These are phyloP conservation scores for Lagenidium sp. DNA, from an alignment of 352 stramenopile species.

Conservation along the genomic window DNA sequence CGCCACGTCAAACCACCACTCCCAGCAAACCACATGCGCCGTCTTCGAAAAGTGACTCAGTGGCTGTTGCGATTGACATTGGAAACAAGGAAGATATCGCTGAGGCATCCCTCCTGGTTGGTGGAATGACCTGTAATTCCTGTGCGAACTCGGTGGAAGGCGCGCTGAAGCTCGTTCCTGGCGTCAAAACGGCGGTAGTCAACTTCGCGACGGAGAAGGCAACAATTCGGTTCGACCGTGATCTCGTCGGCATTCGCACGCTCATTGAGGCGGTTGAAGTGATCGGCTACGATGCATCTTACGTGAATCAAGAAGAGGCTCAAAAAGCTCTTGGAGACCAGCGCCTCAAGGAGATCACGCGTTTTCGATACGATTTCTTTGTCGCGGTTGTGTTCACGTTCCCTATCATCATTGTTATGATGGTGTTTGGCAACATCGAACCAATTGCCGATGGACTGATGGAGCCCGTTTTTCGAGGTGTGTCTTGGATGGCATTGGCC, in stretches of 20 bases:
- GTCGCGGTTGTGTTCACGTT: conserved; percentile 89
- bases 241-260: conserved; percentile 64
- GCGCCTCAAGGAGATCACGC: conserved; percentile 62
- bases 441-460: conserved; percentile 38
- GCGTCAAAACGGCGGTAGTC: conserved; percentile 71
- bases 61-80: conserved; percentile 7
- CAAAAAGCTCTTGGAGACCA: conserved; percentile 80
- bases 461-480: conserved; percentile 37
- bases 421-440: conserved; percentile 76
- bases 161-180: conserved; percentile 63
- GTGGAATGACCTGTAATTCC: conserved; percentile 90
- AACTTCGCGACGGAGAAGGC: conserved; percentile 86
- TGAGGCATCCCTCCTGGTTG: conserved; percentile 57
- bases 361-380: conserved; percentile 83
- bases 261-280: conserved; percentile 85
- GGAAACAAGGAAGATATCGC: conserved; percentile 29
- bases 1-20: no score
- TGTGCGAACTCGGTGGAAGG: conserved; percentile 88
- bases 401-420: conserved; percentile 92
- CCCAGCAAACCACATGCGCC: conserved; percentile 1
- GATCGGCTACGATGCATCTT: conserved; percentile 86
- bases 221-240: conserved; percentile 65
- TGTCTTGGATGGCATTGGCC: conserved; percentile 75
- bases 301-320: conserved; percentile 48
- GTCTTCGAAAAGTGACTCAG: conserved; percentile 9